Conservation (phyloP, 176 grass and related monocot species). For the Triticum dicoccoides region DNA sequence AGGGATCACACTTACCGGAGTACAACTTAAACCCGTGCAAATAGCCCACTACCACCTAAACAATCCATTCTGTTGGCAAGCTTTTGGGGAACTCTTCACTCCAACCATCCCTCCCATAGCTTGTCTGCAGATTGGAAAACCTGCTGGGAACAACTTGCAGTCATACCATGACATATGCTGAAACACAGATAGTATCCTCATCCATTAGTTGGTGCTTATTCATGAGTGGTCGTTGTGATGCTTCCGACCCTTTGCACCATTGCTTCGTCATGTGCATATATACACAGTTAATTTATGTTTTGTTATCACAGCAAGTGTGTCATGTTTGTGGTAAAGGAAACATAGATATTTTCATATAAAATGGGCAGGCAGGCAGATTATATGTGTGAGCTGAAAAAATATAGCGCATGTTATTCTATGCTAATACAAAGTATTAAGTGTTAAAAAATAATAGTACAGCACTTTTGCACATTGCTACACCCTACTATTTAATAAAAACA, state of each 20-base stretch:
- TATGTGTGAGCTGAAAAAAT: constrained; percentile 32
- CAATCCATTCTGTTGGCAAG: constrained; percentile 92
- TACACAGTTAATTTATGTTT: constrained; percentile 52
- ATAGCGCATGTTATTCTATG: not conserved
- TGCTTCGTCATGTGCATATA: constrained; percentile 68
- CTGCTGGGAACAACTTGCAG: constrained; percentile 71
- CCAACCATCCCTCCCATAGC: constrained; percentile 69
- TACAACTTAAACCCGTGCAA: constrained; percentile 67
- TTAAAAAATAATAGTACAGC: not conserved
- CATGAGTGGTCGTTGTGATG: constrained; percentile 57
- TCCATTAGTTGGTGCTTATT: constrained; percentile 45
- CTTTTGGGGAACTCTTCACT: constrained; percentile 81
- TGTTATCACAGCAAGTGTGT: constrained; percentile 16
- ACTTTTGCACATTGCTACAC: not conserved
- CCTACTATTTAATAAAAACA: not conserved
- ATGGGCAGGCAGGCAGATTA: constrained; percentile 1
- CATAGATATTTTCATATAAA: constrained; percentile 17
- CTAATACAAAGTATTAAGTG: not conserved
- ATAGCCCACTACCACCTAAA: constrained; percentile 74
- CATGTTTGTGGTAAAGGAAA: constrained; percentile 25
- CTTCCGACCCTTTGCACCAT: constrained; percentile 72
- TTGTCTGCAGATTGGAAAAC: constrained; percentile 94
- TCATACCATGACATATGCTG: constrained; percentile 80
- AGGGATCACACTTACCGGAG: constrained; percentile 77
- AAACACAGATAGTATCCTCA: constrained; percentile 32